Conservation (phyloP, 257 asterid genomes). For the Solanum sitiens region DNA sequence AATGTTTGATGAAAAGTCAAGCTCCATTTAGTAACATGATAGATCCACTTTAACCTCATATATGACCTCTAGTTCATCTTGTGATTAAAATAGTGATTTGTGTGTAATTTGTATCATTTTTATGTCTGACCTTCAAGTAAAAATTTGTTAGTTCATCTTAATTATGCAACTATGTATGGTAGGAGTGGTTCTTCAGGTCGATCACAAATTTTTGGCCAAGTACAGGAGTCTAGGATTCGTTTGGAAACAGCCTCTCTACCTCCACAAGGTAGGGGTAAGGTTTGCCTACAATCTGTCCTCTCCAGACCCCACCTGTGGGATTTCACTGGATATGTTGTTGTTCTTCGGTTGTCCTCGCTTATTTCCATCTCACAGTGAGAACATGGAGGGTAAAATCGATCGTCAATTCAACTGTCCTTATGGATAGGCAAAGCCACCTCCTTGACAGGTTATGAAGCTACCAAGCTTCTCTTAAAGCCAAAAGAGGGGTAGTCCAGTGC, state of each 20-base stretch:
- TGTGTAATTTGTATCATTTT: neutral
- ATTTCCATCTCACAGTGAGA: neutral
- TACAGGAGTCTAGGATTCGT: neutral
- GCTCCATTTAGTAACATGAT: neutral
- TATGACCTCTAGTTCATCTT: neutral
- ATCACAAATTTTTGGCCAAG: neutral
- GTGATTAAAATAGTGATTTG: neutral
- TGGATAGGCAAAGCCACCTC: neutral
- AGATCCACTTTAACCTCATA: neutral
- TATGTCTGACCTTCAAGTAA: neutral
- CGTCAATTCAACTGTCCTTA: neutral
- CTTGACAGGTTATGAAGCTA: neutral
- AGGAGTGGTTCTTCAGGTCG: neutral
- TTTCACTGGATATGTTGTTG: neutral
- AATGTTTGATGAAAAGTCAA: neutral
- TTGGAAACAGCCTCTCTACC: neutral
- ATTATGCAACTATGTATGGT: neutral
- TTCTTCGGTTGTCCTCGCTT: neutral
- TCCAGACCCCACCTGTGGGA: no score
- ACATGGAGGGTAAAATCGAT: neutral
- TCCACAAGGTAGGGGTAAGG: neutral
- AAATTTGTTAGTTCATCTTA: neutral
- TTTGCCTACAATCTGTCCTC: neutral
- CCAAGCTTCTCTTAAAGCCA: neutral
- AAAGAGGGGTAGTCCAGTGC: accelerated